phyloP scores from a whole-genome alignment of 2,329 filamentous ascomycete genomes.

The Teratosphaeria zuluensis region DNA sequence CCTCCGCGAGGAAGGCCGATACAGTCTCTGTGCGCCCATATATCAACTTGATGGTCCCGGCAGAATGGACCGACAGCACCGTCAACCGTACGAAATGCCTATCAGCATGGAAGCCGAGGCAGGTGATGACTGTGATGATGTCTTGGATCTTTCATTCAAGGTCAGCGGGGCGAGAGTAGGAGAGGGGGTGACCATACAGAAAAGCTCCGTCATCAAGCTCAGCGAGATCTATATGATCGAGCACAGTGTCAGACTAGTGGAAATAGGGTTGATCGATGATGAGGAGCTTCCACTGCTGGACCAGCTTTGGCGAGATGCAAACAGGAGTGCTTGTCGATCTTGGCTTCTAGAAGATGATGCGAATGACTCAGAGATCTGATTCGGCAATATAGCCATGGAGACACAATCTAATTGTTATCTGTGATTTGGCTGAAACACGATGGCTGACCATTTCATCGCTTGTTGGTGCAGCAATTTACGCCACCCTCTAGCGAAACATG shows the following conservation, averaged over 20 bases:
- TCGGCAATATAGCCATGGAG: too few relatives aligned
- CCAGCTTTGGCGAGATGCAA: background rate
- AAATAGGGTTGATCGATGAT: background rate
- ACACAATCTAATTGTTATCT: too few relatives aligned
- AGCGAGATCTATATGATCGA: background rate
- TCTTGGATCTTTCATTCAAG: background rate
- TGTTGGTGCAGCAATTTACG: too few relatives aligned
- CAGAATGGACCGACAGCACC: background rate
- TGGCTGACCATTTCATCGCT: too few relatives aligned
- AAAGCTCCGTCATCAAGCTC: background rate
- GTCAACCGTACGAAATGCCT: background rate
- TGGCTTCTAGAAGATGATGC: background rate
- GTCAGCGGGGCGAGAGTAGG: background rate
- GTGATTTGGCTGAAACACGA: too few relatives aligned
- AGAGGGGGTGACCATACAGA: background rate
- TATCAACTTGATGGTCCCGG: background rate
- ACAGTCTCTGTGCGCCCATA: background rate
- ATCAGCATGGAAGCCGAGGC: background rate
- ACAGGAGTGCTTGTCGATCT: background rate
- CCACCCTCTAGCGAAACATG: too few relatives aligned
- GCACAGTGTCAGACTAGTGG: background rate
- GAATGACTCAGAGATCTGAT: background rate
- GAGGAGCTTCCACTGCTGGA: background rate
- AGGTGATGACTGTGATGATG: background rate
- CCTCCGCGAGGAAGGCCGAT: background rate